Percentiles rank a stretch among this genome's conserved stretches.
These are phyloP conservation scores for Bipolaris gigantea DNA, from an alignment of 2,329 filamentous ascomycete genomes.

Conservation along the genomic window DNA sequence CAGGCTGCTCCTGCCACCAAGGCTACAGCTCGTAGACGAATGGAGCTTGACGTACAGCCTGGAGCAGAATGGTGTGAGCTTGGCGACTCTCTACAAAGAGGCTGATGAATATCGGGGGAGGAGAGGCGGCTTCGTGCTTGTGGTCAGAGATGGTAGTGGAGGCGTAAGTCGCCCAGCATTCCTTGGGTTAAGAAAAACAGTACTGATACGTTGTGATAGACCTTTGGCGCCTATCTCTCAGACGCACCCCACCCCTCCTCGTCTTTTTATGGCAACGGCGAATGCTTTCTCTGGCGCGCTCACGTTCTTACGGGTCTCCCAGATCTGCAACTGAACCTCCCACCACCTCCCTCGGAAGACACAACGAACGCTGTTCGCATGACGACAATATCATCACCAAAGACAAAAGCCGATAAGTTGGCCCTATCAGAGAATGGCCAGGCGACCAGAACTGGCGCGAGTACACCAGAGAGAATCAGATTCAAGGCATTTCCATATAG, in stretches of 20 bases:
- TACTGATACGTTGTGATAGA: slow-evolving; percentile 37
- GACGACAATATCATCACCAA: slow-evolving; percentile 56
- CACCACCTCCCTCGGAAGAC: slow-evolving; percentile 69
- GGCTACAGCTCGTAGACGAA: slow-evolving; percentile 81
- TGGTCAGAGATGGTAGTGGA: slow-evolving; percentile 75
- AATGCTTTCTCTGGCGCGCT: slow-evolving; percentile 90
- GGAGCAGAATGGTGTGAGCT: slow-evolving; percentile 85
- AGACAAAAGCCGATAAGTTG: slow-evolving; percentile 24
- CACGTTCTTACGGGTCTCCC: slow-evolving; percentile 62
- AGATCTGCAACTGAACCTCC: slow-evolving; percentile 56
- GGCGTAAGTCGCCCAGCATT: slow-evolving; percentile 58
- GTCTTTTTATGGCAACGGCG: slow-evolving; percentile 93
- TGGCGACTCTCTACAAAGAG: slow-evolving; percentile 82
- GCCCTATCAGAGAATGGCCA: slow-evolving; percentile 28
- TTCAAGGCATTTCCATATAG: slow-evolving; percentile 98
- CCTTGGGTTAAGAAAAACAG: not conserved
- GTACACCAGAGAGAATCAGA: slow-evolving; percentile 73
- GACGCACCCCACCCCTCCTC: slow-evolving; percentile 79
- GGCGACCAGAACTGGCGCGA: slow-evolving; percentile 49
- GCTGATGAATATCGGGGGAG: slow-evolving; percentile 68
- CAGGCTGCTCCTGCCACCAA: slow-evolving; percentile 79
- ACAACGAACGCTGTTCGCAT: slow-evolving; percentile 63
- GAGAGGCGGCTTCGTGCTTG: slow-evolving; percentile 84
- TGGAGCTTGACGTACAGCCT: slow-evolving; percentile 89
- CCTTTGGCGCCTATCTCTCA: slow-evolving; percentile 93